phyloP scores from a whole-genome alignment of 2,329 filamentous ascomycete genomes.

The Colletotrichum acutatum region DNA sequence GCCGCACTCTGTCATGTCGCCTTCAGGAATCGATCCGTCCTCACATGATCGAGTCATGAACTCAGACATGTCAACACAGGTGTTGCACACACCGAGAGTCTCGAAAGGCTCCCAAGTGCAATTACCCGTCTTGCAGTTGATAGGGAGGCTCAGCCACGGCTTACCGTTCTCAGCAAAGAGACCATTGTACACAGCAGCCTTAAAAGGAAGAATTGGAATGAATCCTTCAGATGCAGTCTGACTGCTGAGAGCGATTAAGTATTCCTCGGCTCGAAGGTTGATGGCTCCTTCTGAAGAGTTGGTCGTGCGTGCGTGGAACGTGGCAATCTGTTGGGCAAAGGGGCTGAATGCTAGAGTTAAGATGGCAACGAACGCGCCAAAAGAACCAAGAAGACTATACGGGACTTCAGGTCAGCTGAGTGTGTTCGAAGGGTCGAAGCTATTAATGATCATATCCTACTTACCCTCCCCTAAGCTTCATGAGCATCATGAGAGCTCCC shows the following conservation, averaged over 20 bases:
- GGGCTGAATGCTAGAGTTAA: constrained; percentile 43
- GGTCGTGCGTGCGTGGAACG: constrained; percentile 40
- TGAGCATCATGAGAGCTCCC: constrained; percentile 43
- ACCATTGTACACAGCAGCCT: constrained; percentile 47
- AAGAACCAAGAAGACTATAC: constrained; percentile 41
- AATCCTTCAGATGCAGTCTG: constrained; percentile 39
- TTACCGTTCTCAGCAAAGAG: constrained; percentile 47
- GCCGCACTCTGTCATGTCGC: constrained; percentile 39
- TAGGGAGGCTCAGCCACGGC: constrained; percentile 32
- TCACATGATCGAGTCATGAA: constrained; percentile 43
- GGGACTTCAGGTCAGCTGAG: not conserved
- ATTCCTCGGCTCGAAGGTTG: constrained; percentile 42
- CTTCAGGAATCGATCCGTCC: not conserved
- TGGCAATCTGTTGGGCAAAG: constrained; percentile 46
- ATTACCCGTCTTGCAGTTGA: constrained; percentile 37
- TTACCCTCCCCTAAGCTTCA: constrained; percentile 43
- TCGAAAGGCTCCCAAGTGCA: constrained; percentile 39
- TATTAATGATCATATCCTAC: not conserved
- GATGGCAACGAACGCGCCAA: constrained; percentile 43
- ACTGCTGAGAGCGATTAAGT: constrained; percentile 42
- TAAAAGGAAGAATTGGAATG: constrained; percentile 46
- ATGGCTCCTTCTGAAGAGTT: constrained; percentile 38
- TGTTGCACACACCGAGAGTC: constrained; percentile 38
- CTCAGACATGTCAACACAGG: constrained; percentile 39
- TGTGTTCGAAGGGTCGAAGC: not conserved